phyloP scores from a whole-genome alignment of 1,139 yeast genomes.

The Hansenula lynferdii region DNA sequence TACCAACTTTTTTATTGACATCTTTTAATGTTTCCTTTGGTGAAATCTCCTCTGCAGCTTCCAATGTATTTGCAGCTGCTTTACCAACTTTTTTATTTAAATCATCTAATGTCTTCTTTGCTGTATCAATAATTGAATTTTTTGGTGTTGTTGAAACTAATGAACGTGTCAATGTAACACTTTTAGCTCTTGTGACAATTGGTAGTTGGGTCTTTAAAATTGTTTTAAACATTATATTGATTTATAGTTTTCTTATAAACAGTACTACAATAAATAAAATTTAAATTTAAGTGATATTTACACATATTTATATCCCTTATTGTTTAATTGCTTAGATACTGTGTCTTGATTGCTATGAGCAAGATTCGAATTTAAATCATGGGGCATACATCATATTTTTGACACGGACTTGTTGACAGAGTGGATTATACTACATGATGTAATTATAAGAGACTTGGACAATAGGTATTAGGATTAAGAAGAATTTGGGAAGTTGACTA shows the following conservation, averaged over 20 bases:
- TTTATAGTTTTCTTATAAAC: neutral
- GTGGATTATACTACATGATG: no score
- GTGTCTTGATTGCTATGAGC: constrained; percentile 2
- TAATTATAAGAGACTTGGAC: no score
- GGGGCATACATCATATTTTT: no score
- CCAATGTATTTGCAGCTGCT: constrained; percentile 25
- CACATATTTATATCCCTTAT: neutral
- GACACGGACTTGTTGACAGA: no score
- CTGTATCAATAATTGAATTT: constrained; percentile 21
- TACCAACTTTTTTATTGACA: constrained; percentile 25
- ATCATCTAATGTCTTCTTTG: constrained; percentile 25
- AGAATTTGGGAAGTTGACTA: no score
- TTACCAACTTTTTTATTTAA: constrained; percentile 26
- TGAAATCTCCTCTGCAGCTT: constrained; percentile 20
- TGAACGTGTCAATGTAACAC: no score
- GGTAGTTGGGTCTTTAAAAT: neutral
- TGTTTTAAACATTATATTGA: constrained; percentile 4
- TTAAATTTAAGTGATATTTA: no score
- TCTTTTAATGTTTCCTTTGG: constrained; percentile 25
- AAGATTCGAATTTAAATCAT: no score
- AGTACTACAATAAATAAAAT: neutral
- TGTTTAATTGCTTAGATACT: neutral
- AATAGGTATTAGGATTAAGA: no score
- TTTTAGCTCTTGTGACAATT: neutral
- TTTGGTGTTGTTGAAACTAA: constrained; percentile 4